A percentile compares a stretch with the other conserved stretches of the same genome.
phyloP scores from a whole-genome alignment of 306 rosid species.

The Citrullus mucosospermus region DNA sequence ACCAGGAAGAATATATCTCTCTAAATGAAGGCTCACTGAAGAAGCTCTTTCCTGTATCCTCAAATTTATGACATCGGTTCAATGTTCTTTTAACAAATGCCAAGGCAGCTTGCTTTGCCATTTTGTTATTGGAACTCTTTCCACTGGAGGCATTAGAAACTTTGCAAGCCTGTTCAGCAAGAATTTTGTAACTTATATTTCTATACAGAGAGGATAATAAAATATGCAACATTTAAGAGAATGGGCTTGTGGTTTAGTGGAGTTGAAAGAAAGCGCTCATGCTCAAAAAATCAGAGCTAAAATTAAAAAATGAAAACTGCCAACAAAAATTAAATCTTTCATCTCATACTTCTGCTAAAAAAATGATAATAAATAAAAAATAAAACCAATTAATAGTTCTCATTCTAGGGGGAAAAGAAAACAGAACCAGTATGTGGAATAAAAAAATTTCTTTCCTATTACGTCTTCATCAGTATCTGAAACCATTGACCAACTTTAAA shows the following conservation, averaged over 20 bases:
- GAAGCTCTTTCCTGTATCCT: constrained; percentile 85
- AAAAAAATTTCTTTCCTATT: not conserved
- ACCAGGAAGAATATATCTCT: constrained; percentile 51
- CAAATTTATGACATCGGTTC: constrained; percentile 68
- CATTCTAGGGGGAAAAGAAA: not conserved
- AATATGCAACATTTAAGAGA: constrained; percentile 7
- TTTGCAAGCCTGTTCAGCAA: constrained; percentile 55
- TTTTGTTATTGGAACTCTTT: constrained; percentile 69
- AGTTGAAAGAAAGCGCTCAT: not conserved
- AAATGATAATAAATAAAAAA: not conserved
- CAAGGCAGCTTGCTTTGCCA: constrained; percentile 82
- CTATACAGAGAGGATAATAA: not conserved
- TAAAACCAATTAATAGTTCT: not conserved
- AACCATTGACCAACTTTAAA: not conserved
- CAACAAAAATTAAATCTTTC: not conserved
- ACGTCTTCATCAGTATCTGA: not conserved
- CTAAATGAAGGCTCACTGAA: constrained; percentile 59
- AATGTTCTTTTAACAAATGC: constrained; percentile 72
- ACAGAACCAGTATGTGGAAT: not conserved
- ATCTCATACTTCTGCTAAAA: not conserved
- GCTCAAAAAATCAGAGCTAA: not conserved
- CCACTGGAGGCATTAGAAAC: constrained; percentile 73
- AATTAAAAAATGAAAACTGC: not conserved
- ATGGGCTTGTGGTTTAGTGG: not conserved
- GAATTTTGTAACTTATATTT: constrained; percentile 16